Evolutionary conservation across 1,284 basidiomycete species (phyloP), one percentile per base, ranked within the genome.

Genomic region (Tylopilus orsonianus): DNA sequence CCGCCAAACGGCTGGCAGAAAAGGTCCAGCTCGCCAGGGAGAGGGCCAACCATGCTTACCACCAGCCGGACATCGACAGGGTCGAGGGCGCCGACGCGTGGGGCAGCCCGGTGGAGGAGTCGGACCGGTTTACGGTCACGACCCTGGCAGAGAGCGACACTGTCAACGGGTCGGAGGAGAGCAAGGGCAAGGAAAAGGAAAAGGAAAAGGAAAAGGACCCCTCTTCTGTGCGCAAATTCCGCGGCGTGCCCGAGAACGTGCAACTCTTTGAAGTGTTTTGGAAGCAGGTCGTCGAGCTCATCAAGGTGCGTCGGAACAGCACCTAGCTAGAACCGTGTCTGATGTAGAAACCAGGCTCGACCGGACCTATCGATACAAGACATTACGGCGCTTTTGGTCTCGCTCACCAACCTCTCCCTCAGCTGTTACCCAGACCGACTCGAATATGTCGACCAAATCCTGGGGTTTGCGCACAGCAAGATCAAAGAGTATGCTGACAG

Each of bases 211-310:
- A 78, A 35, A 73, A 63, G 1, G 26, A 27, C 26, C 7, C 7
- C 10, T 55, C 65, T 2, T 71, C 75, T 41, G 77, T 83, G 38
- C 80, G 78, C 61, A 93, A 92, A 67, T 97, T 94, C 73, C 77
- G 94, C 64, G 95, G 95, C 23, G 86, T 97, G 41, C 94, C 95
- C 6, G 89, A 93, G 67, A 80, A 96, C 57, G 93, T 95, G 27
- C 88, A 86, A 61, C 69, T 97, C 45, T 97, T 97, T 56, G 95
- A 97, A 66, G 92, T 97, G 10, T 97, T 97, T 69, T 97, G 94
- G 95, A 86, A 91, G 56, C 95, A 97, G 67, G 90, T 97, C n/a
- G 93, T 97, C 8, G 88, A 95, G 64, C 80, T 97, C 29, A 94
- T 97, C 75, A 94, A 94, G 80, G 93, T 90, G 48, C 19, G 71